Evolutionary conservation across 2,329 filamentous ascomycete genomes (phyloP).

Genomic region (Colletotrichum sp.): DNA sequence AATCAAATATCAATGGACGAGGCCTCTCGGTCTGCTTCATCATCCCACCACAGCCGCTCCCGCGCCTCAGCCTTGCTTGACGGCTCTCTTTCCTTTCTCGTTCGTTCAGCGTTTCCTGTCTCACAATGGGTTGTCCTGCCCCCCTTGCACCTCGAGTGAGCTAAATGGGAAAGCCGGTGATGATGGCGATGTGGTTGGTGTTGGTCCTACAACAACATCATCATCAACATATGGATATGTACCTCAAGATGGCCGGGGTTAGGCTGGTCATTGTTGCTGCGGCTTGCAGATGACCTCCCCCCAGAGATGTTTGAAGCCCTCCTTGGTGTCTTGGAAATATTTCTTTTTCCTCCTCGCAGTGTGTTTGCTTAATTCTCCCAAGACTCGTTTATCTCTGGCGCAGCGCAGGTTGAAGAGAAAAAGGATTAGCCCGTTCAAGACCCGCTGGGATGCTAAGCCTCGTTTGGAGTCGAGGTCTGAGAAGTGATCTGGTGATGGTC

Average conservation of each 20-base stretch:
- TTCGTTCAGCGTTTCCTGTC: neutral
- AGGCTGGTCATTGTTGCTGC: neutral
- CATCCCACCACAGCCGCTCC: neutral
- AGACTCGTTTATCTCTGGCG: neutral
- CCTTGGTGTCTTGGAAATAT: neutral
- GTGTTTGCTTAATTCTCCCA: neutral
- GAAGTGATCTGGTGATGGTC: slow-evolving; percentile 14
- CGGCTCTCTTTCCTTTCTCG: neutral
- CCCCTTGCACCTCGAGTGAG: neutral
- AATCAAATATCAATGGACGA: neutral
- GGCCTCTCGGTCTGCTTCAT: neutral
- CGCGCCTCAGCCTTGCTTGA: neutral
- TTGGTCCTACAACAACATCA: neutral
- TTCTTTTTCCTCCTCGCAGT: neutral
- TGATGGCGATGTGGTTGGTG: neutral
- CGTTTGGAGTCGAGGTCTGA: neutral
- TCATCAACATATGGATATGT: neutral
- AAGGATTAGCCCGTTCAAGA: neutral
- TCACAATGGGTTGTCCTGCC: neutral
- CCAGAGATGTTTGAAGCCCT: neutral
- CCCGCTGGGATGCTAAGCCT: neutral
- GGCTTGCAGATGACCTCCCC: neutral
- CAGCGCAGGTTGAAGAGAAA: neutral
- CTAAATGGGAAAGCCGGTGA: neutral
- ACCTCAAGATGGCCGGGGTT: neutral